Conservation (phyloP, 495 filamentous ascomycete species). For the Penicillium taxi region DNA sequence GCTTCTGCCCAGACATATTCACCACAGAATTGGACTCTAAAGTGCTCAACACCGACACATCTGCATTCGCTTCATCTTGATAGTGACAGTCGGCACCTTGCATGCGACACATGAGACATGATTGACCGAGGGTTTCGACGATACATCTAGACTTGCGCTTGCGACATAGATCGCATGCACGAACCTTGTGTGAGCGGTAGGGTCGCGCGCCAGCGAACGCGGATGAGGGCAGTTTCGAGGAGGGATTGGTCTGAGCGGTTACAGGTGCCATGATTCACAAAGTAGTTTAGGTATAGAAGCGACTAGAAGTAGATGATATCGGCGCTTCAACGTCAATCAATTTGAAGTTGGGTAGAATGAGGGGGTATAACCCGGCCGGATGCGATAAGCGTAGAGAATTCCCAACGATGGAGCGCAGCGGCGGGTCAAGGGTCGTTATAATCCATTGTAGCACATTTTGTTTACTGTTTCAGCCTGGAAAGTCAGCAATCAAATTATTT, state of each 20-base stretch:
- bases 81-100: constrained; percentile 44
- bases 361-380: constrained; percentile 21
- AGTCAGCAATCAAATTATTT: background rate
- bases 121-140: constrained; percentile 40
- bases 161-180: constrained; percentile 45
- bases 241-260: constrained; percentile 25
- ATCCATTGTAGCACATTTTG: background rate
- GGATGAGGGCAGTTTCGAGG: constrained; percentile 32
- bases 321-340: constrained; percentile 25
- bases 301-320: constrained; percentile 9
- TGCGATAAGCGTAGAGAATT: constrained; percentile 13
- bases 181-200: constrained; percentile 45
- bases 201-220: constrained; percentile 40
- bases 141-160: constrained; percentile 47
- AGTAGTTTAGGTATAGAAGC: constrained; percentile 4
- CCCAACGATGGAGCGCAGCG: constrained; percentile 2
- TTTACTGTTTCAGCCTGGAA: background rate
- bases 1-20: constrained; percentile 26
- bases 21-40: constrained; percentile 21
- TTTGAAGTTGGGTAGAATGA: constrained; percentile 16
- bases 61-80: constrained; percentile 30
- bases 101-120: constrained; percentile 43
- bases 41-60: constrained; percentile 20
- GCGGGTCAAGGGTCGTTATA: constrained; percentile 5
- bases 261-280: constrained; percentile 33